A percentile compares a stretch with the other conserved stretches of the same genome.
phyloP scores from a whole-genome alignment of 495 filamentous ascomycete genomes.

The Trichodelitschia bisporula region DNA sequence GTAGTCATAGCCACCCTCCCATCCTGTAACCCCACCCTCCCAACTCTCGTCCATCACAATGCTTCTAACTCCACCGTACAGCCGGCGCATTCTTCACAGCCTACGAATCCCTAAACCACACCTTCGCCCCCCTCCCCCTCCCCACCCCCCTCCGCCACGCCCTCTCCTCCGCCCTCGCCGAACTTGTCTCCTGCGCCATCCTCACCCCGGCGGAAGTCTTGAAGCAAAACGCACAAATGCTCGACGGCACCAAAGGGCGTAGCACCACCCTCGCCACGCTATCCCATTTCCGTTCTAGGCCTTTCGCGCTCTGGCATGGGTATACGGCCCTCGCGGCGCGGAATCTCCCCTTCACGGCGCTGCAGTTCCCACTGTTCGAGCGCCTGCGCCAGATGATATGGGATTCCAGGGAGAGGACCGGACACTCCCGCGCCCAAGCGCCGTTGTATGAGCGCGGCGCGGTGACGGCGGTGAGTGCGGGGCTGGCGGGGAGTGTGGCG shows the following conservation, averaged over 20 bases:
- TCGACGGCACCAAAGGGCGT: conserved; percentile 16
- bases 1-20: conserved; percentile 74
- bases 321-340: conserved; percentile 56
- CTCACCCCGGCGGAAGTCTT: conserved; percentile 77
- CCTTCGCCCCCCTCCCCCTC: conserved; percentile 20
- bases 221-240: conserved; percentile 74
- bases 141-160: conserved; percentile 42
- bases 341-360: conserved; percentile 65
- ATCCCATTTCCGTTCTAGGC: conserved; percentile 25
- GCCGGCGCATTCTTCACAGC: conserved; percentile 78
- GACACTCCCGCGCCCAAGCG: conserved; percentile 6
- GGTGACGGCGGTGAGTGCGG: conserved; percentile 46
- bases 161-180: conserved; percentile 44
- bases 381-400: conserved; percentile 25
- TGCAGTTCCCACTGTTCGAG: conserved; percentile 81
- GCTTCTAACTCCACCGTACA: too few relatives aligned
- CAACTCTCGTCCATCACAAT: too few relatives aligned
- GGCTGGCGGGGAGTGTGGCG: conserved; percentile 39
- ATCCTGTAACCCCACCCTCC: too few relatives aligned
- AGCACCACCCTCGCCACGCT: conserved; percentile 30
- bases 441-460: conserved; percentile 33
- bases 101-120: conserved; percentile 41
- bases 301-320: conserved; percentile 44
- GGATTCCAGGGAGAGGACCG: conserved; percentile 16
- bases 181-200: conserved; percentile 62